A percentile compares a stretch with the other conserved stretches of the same genome.
Evolutionary conservation across 2,329 filamentous ascomycete genomes (phyloP).

Genomic region (Teratosphaeria nubilosa): DNA sequence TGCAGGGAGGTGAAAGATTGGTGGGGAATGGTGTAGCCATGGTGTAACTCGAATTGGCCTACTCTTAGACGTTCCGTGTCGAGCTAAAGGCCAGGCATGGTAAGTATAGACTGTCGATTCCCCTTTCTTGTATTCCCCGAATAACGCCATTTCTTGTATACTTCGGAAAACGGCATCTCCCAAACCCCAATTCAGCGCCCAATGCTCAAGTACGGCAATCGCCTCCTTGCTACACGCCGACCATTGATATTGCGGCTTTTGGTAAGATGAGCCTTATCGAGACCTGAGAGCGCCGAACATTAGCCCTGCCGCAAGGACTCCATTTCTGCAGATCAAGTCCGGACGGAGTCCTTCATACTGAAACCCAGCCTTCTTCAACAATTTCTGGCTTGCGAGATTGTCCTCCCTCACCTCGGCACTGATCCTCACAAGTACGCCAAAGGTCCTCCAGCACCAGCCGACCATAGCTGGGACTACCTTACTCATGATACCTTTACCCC

Average conservation of each 20-base stretch:
- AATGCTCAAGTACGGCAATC: no score
- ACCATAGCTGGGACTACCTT: constrained; percentile 26
- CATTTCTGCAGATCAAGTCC: constrained; percentile 27
- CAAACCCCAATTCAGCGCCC: no score
- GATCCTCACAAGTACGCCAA: constrained; percentile 21
- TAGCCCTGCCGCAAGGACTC: constrained; percentile 22
- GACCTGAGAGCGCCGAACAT: constrained; percentile 27
- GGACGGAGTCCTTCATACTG: constrained; percentile 26
- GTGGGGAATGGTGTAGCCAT: no score
- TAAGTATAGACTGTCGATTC: no score
- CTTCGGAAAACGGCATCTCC: no score
- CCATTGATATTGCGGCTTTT: neutral
- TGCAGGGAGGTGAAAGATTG: no score
- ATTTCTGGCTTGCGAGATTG: constrained; percentile 27
- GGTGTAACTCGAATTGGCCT: no score
- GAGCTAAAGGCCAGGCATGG: no score
- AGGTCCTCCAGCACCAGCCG: constrained; percentile 26
- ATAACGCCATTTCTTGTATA: no score
- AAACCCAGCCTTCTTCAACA: constrained; percentile 31
- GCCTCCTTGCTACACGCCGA: no score
- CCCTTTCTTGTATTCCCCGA: no score
- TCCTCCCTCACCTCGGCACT: constrained; percentile 20
- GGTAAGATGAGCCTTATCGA: neutral
- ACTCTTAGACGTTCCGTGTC: no score
- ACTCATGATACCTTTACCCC: constrained; percentile 25